phyloP scores from a whole-genome alignment of 78 protist species.

The Guillardia theta region DNA sequence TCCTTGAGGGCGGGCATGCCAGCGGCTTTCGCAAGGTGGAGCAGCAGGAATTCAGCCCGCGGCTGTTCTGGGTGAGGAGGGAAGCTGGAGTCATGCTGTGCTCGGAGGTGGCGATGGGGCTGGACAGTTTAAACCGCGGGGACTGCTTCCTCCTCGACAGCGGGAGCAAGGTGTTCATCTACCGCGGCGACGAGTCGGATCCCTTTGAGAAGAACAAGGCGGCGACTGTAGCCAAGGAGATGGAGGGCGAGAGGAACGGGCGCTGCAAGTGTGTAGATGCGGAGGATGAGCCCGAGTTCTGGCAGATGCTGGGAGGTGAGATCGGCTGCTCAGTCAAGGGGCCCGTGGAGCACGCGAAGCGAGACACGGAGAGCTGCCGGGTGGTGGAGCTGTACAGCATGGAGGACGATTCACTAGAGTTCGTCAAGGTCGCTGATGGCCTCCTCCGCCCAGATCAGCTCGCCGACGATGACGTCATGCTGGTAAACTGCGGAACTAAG shows the following conservation, averaged over 20 bases:
- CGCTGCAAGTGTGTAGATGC: neutral
- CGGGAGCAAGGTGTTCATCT: neutral
- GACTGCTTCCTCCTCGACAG: constrained; percentile 48
- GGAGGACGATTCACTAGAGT: neutral
- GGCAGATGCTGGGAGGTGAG: neutral
- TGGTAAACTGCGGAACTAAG: neutral
- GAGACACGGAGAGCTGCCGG: neutral
- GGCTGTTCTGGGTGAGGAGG: constrained; percentile 29
- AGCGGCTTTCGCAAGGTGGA: constrained; percentile 24
- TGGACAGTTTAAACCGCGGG: neutral
- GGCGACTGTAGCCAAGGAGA: neutral
- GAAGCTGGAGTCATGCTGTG: neutral
- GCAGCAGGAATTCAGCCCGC: constrained; percentile 31
- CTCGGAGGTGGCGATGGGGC: neutral
- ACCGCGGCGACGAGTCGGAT: neutral
- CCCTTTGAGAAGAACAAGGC: neutral
- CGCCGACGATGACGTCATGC: constrained; percentile 22
- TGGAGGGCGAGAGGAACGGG: neutral
- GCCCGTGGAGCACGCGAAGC: neutral
- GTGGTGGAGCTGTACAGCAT: neutral
- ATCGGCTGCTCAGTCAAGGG: neutral
- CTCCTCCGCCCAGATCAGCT: neutral
- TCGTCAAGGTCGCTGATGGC: neutral
- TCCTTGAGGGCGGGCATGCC: neutral
- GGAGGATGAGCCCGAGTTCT: neutral